phyloP scores from a whole-genome alignment of 2,329 filamentous ascomycete species.

The Venturia pyrina region DNA sequence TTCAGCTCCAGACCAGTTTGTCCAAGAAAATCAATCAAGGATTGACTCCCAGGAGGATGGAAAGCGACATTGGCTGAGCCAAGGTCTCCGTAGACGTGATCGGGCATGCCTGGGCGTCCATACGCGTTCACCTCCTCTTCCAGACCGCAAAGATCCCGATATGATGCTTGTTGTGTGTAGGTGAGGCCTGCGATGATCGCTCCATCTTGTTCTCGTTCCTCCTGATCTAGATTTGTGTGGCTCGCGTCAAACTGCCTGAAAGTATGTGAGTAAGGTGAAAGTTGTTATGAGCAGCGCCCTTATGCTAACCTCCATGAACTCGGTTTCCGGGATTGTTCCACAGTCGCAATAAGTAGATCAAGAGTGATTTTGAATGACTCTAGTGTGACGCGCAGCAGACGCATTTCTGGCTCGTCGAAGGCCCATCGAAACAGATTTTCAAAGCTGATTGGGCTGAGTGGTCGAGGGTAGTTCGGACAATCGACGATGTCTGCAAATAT shows the following conservation, averaged over 20 bases:
- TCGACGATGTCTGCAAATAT: neutral
- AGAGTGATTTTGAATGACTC: neutral
- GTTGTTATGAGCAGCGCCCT: neutral
- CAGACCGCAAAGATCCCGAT: neutral
- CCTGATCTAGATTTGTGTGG: neutral
- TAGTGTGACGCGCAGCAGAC: neutral
- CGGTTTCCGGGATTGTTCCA: neutral
- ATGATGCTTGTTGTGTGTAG: neutral
- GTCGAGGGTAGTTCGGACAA: neutral
- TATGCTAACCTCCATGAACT: neutral
- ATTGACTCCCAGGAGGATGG: neutral
- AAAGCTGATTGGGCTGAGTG: neutral
- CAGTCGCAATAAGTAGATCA: neutral
- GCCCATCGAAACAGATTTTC: neutral
- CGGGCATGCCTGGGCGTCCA: neutral
- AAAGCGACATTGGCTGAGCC: neutral
- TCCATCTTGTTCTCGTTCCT: neutral
- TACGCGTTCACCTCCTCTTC: neutral
- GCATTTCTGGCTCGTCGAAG: neutral
- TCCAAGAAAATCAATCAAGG: neutral
- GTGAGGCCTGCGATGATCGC: neutral
- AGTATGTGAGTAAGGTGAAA: neutral
- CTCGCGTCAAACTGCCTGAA: neutral
- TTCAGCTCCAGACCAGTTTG: neutral
- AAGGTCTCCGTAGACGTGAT: neutral